Evolutionary conservation across 192 early-diverging fungal genomes (phyloP).

Genomic region (Allomyces arbusculus): DNA sequence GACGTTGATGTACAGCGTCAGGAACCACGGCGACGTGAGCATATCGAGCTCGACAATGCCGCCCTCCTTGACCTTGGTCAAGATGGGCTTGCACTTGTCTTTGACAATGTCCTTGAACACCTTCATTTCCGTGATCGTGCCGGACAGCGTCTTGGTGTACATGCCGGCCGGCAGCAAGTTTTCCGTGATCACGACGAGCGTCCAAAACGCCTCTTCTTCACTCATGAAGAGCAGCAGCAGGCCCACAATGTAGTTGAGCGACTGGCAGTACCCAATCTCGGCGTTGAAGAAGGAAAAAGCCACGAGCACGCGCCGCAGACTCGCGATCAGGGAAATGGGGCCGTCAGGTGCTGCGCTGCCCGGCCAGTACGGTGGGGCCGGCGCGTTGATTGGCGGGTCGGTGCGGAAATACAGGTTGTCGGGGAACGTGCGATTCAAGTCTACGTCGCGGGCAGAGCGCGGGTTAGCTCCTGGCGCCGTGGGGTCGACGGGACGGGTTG

Average conservation of each 20-base stretch:
- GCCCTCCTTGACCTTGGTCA: constrained; percentile 23
- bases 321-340: constrained; percentile 22
- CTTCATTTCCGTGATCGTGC: constrained; percentile 46
- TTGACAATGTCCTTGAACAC: constrained; percentile 39
- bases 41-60: constrained; percentile 38
- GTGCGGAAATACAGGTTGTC: constrained; percentile 43
- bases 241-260: constrained; percentile 58
- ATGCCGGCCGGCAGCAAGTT: constrained; percentile 50
- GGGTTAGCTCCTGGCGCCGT: neutral
- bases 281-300: constrained; percentile 52
- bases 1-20: constrained; percentile 58
- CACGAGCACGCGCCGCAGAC: constrained; percentile 43
- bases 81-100: constrained; percentile 25
- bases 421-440: constrained; percentile 56
- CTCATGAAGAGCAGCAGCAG: constrained; percentile 47
- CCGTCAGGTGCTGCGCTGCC: constrained; percentile 13
- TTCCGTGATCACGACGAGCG: constrained; percentile 48
- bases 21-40: constrained; percentile 66
- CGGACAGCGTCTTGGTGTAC: constrained; percentile 52
- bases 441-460: constrained; percentile 3
- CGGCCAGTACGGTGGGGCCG: constrained; percentile 4
- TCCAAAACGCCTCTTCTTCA: constrained; percentile 66
- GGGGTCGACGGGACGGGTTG: neutral
- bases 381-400: constrained; percentile 16
- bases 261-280: constrained; percentile 65